phyloP scores from a whole-genome alignment of 495 filamentous ascomycete species.

The Arthonia radiata region DNA sequence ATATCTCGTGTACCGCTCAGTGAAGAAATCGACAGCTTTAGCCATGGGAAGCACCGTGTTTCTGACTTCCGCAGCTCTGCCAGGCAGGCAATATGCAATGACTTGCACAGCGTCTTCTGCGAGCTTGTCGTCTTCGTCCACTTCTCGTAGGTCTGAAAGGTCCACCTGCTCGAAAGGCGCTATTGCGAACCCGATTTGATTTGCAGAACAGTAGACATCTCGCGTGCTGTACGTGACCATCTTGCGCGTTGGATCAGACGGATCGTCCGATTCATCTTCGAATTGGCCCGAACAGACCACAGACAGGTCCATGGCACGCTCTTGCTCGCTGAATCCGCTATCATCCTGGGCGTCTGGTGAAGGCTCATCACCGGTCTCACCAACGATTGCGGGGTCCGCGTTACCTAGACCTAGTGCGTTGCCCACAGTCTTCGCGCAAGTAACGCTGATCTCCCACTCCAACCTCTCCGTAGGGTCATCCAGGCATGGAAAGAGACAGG shows the following conservation, averaged over 20 bases:
- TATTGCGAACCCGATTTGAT: conserved; percentile 75
- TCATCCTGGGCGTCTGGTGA: conserved; percentile 12
- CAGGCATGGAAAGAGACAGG: conserved; percentile 72
- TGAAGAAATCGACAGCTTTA: conserved; percentile 66
- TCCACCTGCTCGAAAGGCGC: conserved; percentile 90
- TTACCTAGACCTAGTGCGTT: conserved; percentile 3
- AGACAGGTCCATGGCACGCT: conserved; percentile 62
- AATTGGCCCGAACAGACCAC: conserved; percentile 78
- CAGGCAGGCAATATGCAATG: conserved; percentile 74
- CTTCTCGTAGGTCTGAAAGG: conserved; percentile 66
- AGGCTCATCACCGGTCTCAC: conserved; percentile 11
- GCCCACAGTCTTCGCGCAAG: conserved; percentile 19
- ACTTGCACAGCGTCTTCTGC: conserved; percentile 61
- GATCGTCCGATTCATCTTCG: conserved; percentile 54
- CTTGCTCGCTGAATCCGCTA: conserved; percentile 36
- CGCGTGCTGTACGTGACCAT: conserved; percentile 68
- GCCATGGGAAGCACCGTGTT: conserved; percentile 62
- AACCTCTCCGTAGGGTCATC: conserved; percentile 59
- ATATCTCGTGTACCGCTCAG: conserved; percentile 59
- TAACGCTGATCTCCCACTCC: conserved; percentile 73
- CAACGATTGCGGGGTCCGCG: conserved; percentile 3
- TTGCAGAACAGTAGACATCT: conserved; percentile 53
- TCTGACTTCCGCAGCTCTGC: conserved; percentile 47
- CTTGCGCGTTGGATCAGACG: conserved; percentile 50
- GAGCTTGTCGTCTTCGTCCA: conserved; percentile 73